Conservation (phyloP, 1,284 basidiomycete species). For the Trametes polyzona region DNA sequence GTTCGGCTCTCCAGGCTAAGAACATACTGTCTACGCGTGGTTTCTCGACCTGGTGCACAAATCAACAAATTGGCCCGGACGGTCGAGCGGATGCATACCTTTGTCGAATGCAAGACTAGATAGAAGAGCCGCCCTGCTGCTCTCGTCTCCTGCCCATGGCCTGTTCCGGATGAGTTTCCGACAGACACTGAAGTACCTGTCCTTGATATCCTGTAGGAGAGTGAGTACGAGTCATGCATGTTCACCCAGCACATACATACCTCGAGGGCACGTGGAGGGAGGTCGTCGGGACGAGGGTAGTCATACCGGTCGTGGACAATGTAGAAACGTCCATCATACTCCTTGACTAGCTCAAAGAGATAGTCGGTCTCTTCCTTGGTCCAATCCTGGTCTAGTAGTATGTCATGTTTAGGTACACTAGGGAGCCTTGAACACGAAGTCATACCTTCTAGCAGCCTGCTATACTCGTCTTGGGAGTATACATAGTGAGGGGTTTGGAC, state of each 20-base stretch:
- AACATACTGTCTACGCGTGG: conserved; percentile 89
- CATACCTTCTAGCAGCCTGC: conserved; percentile 74
- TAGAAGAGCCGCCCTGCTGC: conserved; percentile 68
- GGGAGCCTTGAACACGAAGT: background rate
- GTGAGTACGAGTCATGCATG: background rate
- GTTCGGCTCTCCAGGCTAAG: conserved; percentile 86
- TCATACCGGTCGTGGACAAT: conserved; percentile 92
- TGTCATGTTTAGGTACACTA: background rate
- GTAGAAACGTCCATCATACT: conserved; percentile 92
- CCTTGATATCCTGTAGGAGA: conserved; percentile 82
- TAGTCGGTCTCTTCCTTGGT: conserved; percentile 95
- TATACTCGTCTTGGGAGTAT: conserved; percentile 94
- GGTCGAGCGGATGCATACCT: conserved; percentile 53
- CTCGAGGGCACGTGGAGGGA: conserved; percentile 67
- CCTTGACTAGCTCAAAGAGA: conserved; percentile 80
- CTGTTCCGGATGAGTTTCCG: conserved; percentile 85
- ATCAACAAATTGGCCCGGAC: too few species aligned
- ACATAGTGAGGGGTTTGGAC: conserved; percentile 70
- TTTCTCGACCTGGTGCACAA: conserved; percentile 85
- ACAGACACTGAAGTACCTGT: conserved; percentile 93
- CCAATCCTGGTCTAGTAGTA: conserved; percentile 78
- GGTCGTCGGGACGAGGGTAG: conserved; percentile 46
- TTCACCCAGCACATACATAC: conserved; percentile 40
- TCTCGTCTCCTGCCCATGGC: conserved; percentile 82
- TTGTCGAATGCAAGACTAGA: conserved; percentile 84